These are phyloP conservation scores for Leccinum longicurvipes DNA, from an alignment of 768 basidiomycete species.

Conservation along the genomic window DNA sequence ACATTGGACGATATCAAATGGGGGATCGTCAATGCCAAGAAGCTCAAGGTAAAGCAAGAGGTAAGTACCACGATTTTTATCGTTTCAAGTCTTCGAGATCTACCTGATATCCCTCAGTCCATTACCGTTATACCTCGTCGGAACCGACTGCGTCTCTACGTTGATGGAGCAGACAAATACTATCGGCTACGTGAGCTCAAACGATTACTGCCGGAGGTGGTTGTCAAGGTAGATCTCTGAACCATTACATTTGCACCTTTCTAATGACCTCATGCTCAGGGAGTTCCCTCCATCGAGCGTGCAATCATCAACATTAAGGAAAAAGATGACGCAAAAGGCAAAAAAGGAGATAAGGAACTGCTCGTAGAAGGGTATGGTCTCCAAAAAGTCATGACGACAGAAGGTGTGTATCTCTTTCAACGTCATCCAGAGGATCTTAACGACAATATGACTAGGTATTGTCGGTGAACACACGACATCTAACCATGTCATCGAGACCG, in stretches of 20 bases:
- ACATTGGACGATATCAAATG: constrained; percentile 91
- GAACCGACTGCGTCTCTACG: constrained; percentile 73
- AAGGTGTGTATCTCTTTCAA: constrained; percentile 52
- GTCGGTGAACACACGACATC: constrained; percentile 89
- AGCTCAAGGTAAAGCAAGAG: constrained; percentile 90
- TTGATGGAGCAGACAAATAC: constrained; percentile 76
- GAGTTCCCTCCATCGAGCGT: constrained; percentile 81
- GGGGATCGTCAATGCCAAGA: constrained; percentile 82
- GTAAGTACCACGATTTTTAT: constrained; percentile 33
- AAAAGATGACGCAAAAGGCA: constrained; percentile 71
- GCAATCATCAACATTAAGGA: constrained; percentile 97
- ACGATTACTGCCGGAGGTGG: constrained; percentile 76
- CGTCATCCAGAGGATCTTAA: background rate
- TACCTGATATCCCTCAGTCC: constrained; percentile 42
- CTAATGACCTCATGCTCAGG: constrained; percentile 41
- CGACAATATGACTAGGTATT: constrained; percentile 57
- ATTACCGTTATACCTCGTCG: constrained; percentile 74
- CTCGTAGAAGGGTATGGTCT: constrained; percentile 97
- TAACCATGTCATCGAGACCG: constrained; percentile 96
- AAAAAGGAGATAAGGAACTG: constrained; percentile 86
- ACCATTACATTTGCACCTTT: background rate
- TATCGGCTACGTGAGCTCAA: constrained; percentile 85
- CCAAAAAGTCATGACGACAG: constrained; percentile 94
- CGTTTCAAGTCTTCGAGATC: background rate
- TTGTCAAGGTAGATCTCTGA: constrained; percentile 69